A percentile compares a stretch with the other conserved stretches of the same genome.
phyloP scores from a whole-genome alignment of 805 yeast species.

The Candida pseudofarinosa region DNA sequence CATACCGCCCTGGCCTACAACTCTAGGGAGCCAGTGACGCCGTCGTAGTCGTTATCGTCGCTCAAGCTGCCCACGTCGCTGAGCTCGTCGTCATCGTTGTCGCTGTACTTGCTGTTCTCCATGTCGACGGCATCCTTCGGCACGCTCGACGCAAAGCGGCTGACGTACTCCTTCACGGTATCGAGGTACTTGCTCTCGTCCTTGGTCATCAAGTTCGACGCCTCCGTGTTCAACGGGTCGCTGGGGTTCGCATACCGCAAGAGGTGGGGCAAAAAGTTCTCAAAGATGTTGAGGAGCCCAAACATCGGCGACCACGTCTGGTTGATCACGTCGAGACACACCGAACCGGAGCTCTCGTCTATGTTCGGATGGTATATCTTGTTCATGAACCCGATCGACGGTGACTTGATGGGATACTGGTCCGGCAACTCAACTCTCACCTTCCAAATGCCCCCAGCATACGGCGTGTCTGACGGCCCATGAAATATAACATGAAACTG shows the following conservation, averaged over 20 bases:
- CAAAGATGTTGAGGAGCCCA: constrained; percentile 86
- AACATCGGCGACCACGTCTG: constrained; percentile 99
- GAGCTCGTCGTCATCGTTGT: constrained; percentile 36
- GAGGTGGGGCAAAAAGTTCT: constrained; percentile 88
- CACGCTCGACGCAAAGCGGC: constrained; percentile 48
- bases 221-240: constrained; percentile 90
- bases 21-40: constrained; percentile 32
- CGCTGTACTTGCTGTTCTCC: constrained; percentile 30
- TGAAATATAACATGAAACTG: constrained; percentile 80
- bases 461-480: constrained; percentile 83
- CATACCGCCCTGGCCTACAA: too few relatives aligned
- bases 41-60: constrained; percentile 35
- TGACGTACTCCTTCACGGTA: constrained; percentile 70
- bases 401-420: constrained; percentile 92
- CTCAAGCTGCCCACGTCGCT: constrained; percentile 50
- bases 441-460: constrained; percentile 86
- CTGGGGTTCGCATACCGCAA: constrained; percentile 89
- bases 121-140: constrained; percentile 39
- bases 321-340: constrained; percentile 92
- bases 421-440: constrained; percentile 91
- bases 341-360: constrained; percentile 86
- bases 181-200: constrained; percentile 64
- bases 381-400: constrained; percentile 90
- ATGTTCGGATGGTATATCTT: constrained; percentile 94
- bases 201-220: constrained; percentile 71